Percentiles rank a stretch among this genome's conserved stretches.
phyloP scores from a whole-genome alignment of 108 stramenopile genomes.

The Skeletonema marinoi region DNA sequence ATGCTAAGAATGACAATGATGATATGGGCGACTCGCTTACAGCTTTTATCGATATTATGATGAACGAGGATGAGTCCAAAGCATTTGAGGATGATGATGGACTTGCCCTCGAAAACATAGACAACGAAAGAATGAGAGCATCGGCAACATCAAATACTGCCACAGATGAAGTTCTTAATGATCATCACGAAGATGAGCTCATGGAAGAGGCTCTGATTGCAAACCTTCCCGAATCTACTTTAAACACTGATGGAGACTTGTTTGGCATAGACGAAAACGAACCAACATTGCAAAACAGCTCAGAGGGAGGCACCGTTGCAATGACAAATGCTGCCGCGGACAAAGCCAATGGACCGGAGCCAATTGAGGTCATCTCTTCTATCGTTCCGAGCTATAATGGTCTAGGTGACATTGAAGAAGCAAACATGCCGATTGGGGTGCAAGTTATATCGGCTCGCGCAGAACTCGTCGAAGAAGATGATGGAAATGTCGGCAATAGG shows the following conservation, averaged over 20 bases:
- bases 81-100: background rate
- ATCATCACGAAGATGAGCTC: constrained; percentile 18
- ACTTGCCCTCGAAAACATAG: background rate
- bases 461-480: constrained; percentile 6
- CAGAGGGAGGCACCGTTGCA: background rate
- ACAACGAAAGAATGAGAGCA: background rate
- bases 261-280: constrained; percentile 15
- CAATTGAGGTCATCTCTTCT: background rate
- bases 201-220: constrained; percentile 29
- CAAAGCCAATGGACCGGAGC: constrained; percentile 12
- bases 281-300: background rate
- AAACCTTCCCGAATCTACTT: constrained; percentile 4
- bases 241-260: constrained; percentile 11
- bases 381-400: background rate
- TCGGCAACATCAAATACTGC: background rate
- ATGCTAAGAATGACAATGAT: background rate
- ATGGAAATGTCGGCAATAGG: background rate
- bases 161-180: background rate
- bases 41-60: constrained; percentile 26
- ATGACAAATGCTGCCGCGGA: constrained; percentile 7
- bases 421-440: constrained; percentile 11
- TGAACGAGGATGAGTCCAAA: constrained; percentile 8
- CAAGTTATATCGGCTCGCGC: constrained; percentile 23
- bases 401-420: constrained; percentile 17
- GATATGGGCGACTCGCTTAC: constrained; percentile 10